Conservation (phyloP, 768 basidiomycete genomes). For the Phylloporus rhodoxanthus region DNA sequence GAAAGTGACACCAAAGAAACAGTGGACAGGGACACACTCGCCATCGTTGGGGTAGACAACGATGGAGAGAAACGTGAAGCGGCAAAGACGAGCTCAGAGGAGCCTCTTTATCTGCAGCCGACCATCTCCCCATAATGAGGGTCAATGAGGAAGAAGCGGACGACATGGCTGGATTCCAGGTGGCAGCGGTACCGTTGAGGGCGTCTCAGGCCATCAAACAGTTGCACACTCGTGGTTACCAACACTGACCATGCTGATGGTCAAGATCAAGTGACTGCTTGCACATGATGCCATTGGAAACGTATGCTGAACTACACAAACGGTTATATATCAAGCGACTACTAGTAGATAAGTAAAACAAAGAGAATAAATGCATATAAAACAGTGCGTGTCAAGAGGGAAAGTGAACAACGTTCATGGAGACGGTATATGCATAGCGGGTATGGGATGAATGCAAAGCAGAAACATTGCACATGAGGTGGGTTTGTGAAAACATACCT, state of each 20-base stretch:
- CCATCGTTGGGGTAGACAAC: not conserved
- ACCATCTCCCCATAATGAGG: not conserved
- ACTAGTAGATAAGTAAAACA: conserved; percentile 17
- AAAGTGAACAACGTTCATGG: conserved; percentile 4
- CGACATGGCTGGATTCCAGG: not conserved
- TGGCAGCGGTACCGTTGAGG: not conserved
- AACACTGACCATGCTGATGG: not conserved
- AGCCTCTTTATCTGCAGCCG: not conserved
- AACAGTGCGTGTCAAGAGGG: conserved; percentile 8
- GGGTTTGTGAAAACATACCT: conserved; percentile 14
- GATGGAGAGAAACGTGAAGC: not conserved
- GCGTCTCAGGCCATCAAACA: not conserved
- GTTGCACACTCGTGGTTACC: conserved; percentile 1
- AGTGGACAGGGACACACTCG: not conserved
- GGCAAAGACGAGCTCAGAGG: not conserved
- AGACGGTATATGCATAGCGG: conserved; percentile 18
- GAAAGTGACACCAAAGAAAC: too few species aligned
- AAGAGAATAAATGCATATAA: conserved; percentile 5
- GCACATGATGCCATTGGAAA: not conserved
- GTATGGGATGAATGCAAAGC: conserved; percentile 21
- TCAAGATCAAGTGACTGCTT: not conserved
- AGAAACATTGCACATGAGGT: conserved; percentile 6
- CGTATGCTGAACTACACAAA: conserved; percentile 7
- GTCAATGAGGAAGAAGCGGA: not conserved
- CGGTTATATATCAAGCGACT: conserved; percentile 19